Conservation (phyloP, 164 flowering plant genomes). For the Chimonanthus salicifolius region DNA sequence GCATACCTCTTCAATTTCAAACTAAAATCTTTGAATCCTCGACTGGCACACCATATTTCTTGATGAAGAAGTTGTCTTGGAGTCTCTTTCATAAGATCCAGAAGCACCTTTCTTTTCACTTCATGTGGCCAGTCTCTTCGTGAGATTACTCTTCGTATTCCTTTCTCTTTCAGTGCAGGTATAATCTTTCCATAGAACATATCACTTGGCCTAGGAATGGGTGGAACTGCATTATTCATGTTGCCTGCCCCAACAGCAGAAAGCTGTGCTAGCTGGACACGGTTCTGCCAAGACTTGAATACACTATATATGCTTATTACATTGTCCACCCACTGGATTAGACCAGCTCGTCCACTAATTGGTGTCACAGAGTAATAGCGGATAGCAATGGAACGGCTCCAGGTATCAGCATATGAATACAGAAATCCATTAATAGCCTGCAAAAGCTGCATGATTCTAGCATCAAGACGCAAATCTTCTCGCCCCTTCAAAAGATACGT, state of each 20-base stretch:
- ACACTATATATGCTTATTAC: constrained; percentile 88
- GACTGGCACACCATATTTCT: constrained; percentile 99
- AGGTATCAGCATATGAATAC: constrained; percentile 49
- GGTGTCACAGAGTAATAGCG: constrained; percentile 98
- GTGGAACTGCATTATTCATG: constrained; percentile 47
- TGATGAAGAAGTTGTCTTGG: constrained; percentile 90
- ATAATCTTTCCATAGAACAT: constrained; percentile 99
- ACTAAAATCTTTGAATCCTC: constrained; percentile 91
- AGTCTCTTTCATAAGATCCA: constrained; percentile 90
- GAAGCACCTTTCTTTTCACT: constrained; percentile 85
- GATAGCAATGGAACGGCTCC: constrained; percentile 43
- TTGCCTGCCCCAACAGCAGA: constrained; percentile 45
- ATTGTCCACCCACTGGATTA: constrained; percentile 96
- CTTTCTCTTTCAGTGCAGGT: constrained; percentile 98
- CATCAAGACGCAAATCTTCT: constrained; percentile 97
- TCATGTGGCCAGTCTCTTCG: constrained; percentile 99
- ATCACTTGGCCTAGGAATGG: constrained; percentile 91
- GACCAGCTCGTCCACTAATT: constrained; percentile 96
- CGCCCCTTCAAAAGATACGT: constrained; percentile 94
- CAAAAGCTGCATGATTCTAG: constrained; percentile 95
- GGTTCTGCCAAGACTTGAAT: constrained; percentile 90
- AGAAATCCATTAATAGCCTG: constrained; percentile 82
- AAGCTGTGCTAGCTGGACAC: constrained; percentile 60
- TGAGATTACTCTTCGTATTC: constrained; percentile 91
- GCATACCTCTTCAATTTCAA: constrained; percentile 76